phyloP scores from a whole-genome alignment of 2,329 filamentous ascomycete genomes.

The Ophiostoma pallidulum region DNA sequence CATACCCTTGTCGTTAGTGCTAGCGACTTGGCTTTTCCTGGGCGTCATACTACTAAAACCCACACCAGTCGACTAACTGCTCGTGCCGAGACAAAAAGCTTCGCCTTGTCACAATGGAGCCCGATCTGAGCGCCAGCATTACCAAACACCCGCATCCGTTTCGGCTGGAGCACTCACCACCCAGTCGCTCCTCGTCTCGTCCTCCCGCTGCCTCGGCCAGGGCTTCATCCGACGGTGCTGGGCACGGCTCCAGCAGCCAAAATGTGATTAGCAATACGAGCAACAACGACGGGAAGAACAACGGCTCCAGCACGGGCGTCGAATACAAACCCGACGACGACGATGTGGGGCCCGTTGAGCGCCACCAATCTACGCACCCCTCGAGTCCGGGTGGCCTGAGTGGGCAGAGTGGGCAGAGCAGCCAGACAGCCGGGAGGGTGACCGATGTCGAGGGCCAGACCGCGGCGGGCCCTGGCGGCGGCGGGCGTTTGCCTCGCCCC shows the following conservation, averaged over 20 bases:
- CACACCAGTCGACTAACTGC: neutral
- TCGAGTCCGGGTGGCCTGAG: constrained; percentile 1
- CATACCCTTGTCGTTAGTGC: neutral
- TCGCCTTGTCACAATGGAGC: constrained; percentile 21
- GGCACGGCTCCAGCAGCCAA: constrained; percentile 21
- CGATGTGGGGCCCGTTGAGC: constrained; percentile 31
- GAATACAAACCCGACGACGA: constrained; percentile 30
- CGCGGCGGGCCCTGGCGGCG: constrained; percentile 22
- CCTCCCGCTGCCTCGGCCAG: constrained; percentile 15
- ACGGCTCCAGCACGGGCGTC: constrained; percentile 38
- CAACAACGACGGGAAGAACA: constrained; percentile 19
- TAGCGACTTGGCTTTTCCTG: neutral
- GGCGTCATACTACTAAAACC: neutral
- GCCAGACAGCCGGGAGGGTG: neutral
- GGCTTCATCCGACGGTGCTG: constrained; percentile 7
- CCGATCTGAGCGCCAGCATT: constrained; percentile 24
- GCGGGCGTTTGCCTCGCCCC: constrained; percentile 46
- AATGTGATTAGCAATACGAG: constrained; percentile 21
- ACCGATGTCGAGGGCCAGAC: constrained; percentile 42
- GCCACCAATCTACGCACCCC: constrained; percentile 26
- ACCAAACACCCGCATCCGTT: constrained; percentile 31
- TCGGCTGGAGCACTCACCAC: constrained; percentile 26
- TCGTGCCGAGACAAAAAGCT: constrained; percentile 1
- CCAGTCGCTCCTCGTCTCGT: constrained; percentile 21
- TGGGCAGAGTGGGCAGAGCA: constrained; percentile 1